Evolutionary conservation across 176 grass and related monocot genomes (phyloP), one percentile per base, ranked within the genome.

Genomic region (Pontederia paniculata): DNA sequence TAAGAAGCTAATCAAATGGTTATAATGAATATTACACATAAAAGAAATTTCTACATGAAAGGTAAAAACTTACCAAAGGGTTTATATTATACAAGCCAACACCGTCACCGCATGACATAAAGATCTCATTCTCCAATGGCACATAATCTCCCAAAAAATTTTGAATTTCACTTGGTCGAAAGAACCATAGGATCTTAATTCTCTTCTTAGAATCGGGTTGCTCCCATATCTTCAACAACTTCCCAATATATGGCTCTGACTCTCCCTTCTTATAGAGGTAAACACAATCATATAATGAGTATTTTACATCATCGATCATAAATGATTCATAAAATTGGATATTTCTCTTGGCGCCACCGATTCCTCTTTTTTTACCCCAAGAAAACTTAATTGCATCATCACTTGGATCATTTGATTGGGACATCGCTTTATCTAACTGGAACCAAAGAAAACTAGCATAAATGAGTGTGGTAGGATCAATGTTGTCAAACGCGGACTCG

Each of bases 171-270:
- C 74, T 28, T 22, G 78, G 78, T 4, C 60, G 12, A 47, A 86
- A 86, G 70, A 81, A 86, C 83, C 83, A 86, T 57, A 86, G 60
- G 71, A 86, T 81, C 63, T 86, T 86, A 67, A 86, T 65, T 81
- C 62, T 86, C 66, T 71, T 86, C 42, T 8, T 52, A 48, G 69
- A 12, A 20, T 71, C 73, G 2, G 44, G 46, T 67, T 81, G 70
- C 62, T 81, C 59, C 65, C 70, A 81, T 44, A 77, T 86, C 45
- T 71, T 81, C 42, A 81, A 1, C 57, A 86, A 78, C 49, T 86
- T 86, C 52, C 83, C 83, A 77, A 86, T n/a, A 10, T 81, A 68
- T 3, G 83, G 78, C 15, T 74, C 66, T 37, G 69, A 15, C 17
- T 86, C 66, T 56, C 51, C 70, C 46, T 51, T 50, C 56, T 81